phyloP scores from a whole-genome alignment of 2,329 filamentous ascomycete species.

The Remersonia thermophila region DNA sequence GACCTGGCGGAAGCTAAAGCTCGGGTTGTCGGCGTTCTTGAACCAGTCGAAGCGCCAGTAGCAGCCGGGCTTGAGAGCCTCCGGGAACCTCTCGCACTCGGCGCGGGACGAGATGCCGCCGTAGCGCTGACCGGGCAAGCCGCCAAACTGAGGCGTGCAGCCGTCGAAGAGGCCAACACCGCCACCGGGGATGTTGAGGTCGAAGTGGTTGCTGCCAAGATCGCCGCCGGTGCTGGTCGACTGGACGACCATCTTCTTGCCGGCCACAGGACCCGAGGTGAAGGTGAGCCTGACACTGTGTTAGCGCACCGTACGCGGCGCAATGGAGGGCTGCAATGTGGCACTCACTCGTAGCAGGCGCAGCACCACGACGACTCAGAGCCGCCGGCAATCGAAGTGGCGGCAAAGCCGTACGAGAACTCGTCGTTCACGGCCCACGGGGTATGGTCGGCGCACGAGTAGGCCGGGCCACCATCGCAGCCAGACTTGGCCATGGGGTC shows the following conservation, averaged over 20 bases:
- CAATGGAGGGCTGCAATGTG: not conserved
- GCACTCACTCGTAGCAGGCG: conserved; percentile 45
- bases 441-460: conserved; percentile 48
- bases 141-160: conserved; percentile 36
- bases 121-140: conserved; percentile 30
- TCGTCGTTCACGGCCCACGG: conserved; percentile 49
- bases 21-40: conserved; percentile 35
- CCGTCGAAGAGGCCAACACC: conserved; percentile 44
- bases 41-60: conserved; percentile 45
- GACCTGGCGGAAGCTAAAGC: conserved; percentile 33
- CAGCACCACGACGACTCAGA: conserved; percentile 54
- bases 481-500: conserved; percentile 36
- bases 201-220: conserved; percentile 45
- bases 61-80: conserved; percentile 33
- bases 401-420: conserved; percentile 52
- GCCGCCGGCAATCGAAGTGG: conserved; percentile 41
- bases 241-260: conserved; percentile 53
- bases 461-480: conserved; percentile 42
- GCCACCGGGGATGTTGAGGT: conserved; percentile 43
- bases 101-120: conserved; percentile 32
- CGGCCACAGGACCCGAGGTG: conserved; percentile 36
- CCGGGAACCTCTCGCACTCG: conserved; percentile 32
- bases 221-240: conserved; percentile 51
- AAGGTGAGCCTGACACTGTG: conserved; percentile 36
- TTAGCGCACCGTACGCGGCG: not conserved